phyloP scores from a whole-genome alignment of 768 basidiomycete species.

The Tremella mesenterica region DNA sequence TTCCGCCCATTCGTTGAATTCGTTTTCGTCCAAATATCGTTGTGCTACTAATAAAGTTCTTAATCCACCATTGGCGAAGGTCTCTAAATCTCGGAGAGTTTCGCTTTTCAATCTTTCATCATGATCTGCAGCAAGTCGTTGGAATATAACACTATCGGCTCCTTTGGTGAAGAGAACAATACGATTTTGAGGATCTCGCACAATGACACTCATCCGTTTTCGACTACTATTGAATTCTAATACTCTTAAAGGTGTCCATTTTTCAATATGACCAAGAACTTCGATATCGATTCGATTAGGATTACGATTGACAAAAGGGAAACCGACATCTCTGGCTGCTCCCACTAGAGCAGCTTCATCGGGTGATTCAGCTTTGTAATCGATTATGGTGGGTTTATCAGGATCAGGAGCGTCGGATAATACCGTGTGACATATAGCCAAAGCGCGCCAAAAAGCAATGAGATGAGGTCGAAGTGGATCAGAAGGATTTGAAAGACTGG shows the following conservation, averaged over 20 bases:
- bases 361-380: constrained; percentile 94
- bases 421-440: constrained; percentile 89
- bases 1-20: constrained; percentile 72
- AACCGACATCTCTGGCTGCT: constrained; percentile 85
- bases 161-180: constrained; percentile 88
- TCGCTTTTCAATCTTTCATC: constrained; percentile 64
- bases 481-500: constrained; percentile 59
- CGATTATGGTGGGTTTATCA: constrained; percentile 55
- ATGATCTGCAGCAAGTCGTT: constrained; percentile 67
- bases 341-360: constrained; percentile 91
- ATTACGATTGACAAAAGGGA: constrained; percentile 71
- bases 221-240: constrained; percentile 91
- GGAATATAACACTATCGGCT: constrained; percentile 92
- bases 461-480: constrained; percentile 59
- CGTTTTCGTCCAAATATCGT: constrained; percentile 66
- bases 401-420: constrained; percentile 63
- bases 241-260: constrained; percentile 66
- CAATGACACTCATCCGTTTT: constrained; percentile 90
- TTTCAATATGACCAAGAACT: constrained; percentile 79
- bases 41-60: constrained; percentile 85
- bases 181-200: constrained; percentile 72
- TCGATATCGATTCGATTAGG: constrained; percentile 76
- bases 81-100: constrained; percentile 81
- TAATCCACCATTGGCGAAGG: constrained; percentile 84
- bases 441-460: constrained; percentile 81